These are phyloP conservation scores for Penicillium turbatum DNA, from an alignment of 495 filamentous ascomycete genomes.

Conservation along the genomic window DNA sequence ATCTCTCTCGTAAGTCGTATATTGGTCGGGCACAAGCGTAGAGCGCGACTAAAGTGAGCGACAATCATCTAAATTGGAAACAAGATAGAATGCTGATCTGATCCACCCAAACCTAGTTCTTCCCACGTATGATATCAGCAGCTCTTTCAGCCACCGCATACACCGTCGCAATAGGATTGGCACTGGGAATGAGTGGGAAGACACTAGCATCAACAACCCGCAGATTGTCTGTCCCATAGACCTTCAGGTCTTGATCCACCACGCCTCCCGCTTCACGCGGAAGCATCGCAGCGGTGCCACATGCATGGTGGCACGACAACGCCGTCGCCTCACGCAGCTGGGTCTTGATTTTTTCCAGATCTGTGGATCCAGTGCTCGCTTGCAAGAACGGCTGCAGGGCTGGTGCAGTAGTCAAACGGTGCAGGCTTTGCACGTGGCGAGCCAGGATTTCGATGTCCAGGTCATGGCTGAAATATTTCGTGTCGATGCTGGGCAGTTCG, in stretches of 20 bases:
- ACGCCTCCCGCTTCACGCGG: slow-evolving; percentile 51
- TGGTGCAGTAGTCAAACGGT: neutral
- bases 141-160: slow-evolving; percentile 53
- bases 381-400: slow-evolving; percentile 8
- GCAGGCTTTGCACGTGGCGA: slow-evolving; percentile 12
- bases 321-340: slow-evolving; percentile 3
- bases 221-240: slow-evolving; percentile 46
- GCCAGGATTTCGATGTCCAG: slow-evolving; percentile 34
- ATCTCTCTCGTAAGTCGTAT: too few species aligned
- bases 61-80: too few species aligned
- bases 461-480: slow-evolving; percentile 26
- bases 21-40: too few species aligned
- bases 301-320: slow-evolving; percentile 11
- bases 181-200: slow-evolving; percentile 46
- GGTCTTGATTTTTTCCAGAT: slow-evolving; percentile 10
- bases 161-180: slow-evolving; percentile 49
- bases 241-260: slow-evolving; percentile 41
- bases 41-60: too few species aligned
- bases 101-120: neutral
- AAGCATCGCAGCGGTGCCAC: slow-evolving; percentile 21
- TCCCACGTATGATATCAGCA: slow-evolving; percentile 40
- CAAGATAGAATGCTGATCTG: neutral
- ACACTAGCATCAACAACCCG: slow-evolving; percentile 53
- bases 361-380: neutral
- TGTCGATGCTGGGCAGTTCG: slow-evolving; percentile 28